Conservation (phyloP, 306 rosid species). For the Begonia fuchsioides region DNA sequence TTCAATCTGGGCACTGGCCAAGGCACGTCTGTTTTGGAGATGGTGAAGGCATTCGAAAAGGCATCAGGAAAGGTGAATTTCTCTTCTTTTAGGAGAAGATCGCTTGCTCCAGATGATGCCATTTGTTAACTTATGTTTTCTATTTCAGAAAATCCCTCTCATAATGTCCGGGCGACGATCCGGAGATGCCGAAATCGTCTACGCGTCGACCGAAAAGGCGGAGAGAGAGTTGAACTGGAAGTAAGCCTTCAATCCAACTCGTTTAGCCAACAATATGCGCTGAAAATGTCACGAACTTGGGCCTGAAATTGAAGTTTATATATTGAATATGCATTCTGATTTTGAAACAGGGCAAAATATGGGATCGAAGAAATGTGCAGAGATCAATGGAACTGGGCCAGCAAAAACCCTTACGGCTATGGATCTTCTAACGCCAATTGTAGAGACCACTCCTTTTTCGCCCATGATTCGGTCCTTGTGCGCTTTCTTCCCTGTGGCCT, state of each 20-base stretch:
- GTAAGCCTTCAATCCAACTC: constrained; percentile 33
- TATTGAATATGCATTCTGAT: background rate
- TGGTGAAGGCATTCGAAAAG: constrained; percentile 83
- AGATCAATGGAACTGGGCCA: constrained; percentile 99
- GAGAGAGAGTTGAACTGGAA: constrained; percentile 80
- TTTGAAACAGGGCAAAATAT: constrained; percentile 62
- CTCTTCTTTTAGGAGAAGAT: background rate
- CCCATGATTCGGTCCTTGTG: constrained; percentile 2
- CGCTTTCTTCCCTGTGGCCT: background rate
- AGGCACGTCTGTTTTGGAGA: constrained; percentile 94
- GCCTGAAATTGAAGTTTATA: too few relatives aligned
- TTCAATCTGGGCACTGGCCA: constrained; percentile 95
- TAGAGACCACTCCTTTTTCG: background rate
- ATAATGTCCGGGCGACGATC: constrained; percentile 71
- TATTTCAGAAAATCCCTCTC: constrained; percentile 68
- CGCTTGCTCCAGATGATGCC: background rate
- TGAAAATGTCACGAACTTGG: too few relatives aligned
- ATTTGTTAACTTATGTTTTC: background rate
- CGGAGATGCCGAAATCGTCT: constrained; percentile 83
- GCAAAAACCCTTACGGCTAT: constrained; percentile 91
- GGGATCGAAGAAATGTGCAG: constrained; percentile 86
- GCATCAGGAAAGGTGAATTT: constrained; percentile 72
- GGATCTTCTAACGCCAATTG: constrained; percentile 27
- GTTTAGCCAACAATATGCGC: background rate
- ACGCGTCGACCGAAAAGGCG: constrained; percentile 88